Conservation (phyloP, 345 rosid species). For the Draba incana region DNA sequence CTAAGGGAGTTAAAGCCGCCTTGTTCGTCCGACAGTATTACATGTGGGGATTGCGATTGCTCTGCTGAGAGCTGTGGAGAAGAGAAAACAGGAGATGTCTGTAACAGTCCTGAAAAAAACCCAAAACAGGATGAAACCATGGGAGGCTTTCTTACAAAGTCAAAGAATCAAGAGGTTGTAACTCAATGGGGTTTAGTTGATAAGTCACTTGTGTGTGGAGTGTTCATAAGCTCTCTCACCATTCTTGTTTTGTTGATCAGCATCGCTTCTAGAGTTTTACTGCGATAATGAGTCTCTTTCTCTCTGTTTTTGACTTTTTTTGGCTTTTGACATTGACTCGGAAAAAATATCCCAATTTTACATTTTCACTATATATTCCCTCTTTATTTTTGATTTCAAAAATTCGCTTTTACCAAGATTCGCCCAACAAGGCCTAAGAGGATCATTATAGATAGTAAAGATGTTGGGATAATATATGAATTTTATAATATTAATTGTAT, state of each 20-base stretch:
- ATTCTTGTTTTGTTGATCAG: slow-evolving; percentile 53
- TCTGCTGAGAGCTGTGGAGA: slow-evolving; percentile 60
- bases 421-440: no score
- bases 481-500: no score
- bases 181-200: slow-evolving; percentile 56
- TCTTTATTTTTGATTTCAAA: no score
- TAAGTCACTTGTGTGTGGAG: slow-evolving; percentile 67
- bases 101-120: slow-evolving; percentile 21
- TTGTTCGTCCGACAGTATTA: slow-evolving; percentile 38
- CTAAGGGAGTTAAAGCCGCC: slow-evolving; percentile 34
- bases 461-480: no score
- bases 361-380: no score
- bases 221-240: slow-evolving; percentile 58
- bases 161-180: slow-evolving; percentile 39
- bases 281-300: slow-evolving; percentile 35
- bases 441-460: no score
- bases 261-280: slow-evolving; percentile 46
- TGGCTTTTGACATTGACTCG: no score
- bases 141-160: no score
- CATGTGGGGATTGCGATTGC: slow-evolving; percentile 50
- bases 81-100: slow-evolving; percentile 40
- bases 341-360: no score
- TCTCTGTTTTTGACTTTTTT: no score
- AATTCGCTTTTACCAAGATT: no score
- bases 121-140: slow-evolving; percentile 12